Base-by-base conservation (phyloP, 768 basidiomycete species). In the Coprinopsis strossmayeri region DNA sequence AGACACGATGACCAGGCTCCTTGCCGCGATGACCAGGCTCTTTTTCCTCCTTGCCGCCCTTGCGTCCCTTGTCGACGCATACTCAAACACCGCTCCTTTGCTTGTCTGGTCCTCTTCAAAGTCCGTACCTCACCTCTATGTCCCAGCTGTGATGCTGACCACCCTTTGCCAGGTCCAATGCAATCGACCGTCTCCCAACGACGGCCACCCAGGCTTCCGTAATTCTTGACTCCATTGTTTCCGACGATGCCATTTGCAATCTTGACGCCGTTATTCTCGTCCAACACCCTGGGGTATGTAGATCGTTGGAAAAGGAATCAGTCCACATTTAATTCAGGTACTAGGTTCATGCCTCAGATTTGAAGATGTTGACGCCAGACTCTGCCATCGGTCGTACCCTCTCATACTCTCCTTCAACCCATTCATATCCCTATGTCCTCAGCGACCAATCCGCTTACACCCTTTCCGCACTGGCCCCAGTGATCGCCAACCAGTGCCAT, bases 261-360 rank as follows among this genome's bases (percentile, higher is more conserved):
- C 75, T 81, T 52, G 83, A 87, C 57, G 79, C 81, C 25, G 61
- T 91, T 11, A 68, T 89, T 5, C 59, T 90, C 9, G 68, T 88
- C 34, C 75, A 86, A 53, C 87, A 90, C 45, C 78, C 82, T 9
- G 84, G 86, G 20, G 88, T 90, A 61, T 52, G 82, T 71, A 37
- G 50, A 21, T 26, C 20, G n/a, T 37, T n/a, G n/a, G n/a, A n/a
- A 13, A 34, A 15, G 20, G 18, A 21, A 15, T 44, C 21, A 13
- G 35, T 21, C 45, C 26, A 32, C 2, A 23, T 30, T 32, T 10
- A 26, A 34, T 24, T 28, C n/a, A 28, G 26, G 53, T 56, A 45
- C 9, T 57, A 90, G 87, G 67, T 86, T 3, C 87, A 84, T 56
- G 82, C 84, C 21, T 82, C 85, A n/a, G 87, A 90, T 68, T 68